Base-by-base conservation (phyloP, 306 rosid genomes). In the Cicer yamashitae region DNA sequence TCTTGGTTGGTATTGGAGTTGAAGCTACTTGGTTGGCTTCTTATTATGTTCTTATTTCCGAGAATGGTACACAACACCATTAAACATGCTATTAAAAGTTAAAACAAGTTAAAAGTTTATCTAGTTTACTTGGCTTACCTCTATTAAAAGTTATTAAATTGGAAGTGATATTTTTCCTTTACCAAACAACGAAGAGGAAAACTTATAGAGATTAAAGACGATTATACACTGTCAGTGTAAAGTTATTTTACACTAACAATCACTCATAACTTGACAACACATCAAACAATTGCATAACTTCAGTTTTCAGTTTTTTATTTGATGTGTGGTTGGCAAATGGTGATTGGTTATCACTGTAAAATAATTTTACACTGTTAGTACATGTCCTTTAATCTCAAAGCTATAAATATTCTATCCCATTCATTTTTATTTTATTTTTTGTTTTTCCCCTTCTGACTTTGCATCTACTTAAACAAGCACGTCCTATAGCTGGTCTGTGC, bases 41-140 rank as follows among this genome's bases (percentile, higher is more conserved):
- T 46, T 39, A 46, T 13, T 64, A 65, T 38, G 44, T 64, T 66
- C 47, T 39, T 39, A 46, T 13, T 64, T 73, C 39, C 56, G n/a
- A 45, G 50, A 69, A 54, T 79, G 15, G 63, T 39, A 48, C 37
- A 47, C n/a, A 11, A 20, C 58, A 11, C 70, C 53, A 39, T 65
- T 25, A n/a, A 40, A 39, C 41, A 15, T 45, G 20, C 64, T 45
- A 38, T 30, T 30, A 30, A 30, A 30, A 30, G 34, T 9, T 37
- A 44, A 34, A 9, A 60, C 75, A 41, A 48, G 34, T 25, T 43
- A 6, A 38, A 56, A 40, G 57, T 70, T 63, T 39, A 25, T 56
- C 73, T 65, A 65, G 44, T 30, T 30, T 30, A 30, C 37, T 30
- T 30, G 37, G 37, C 37, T 30, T 30, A 30, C 37, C 37, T 4